Base-by-base conservation (phyloP, 176 grass and related monocot species). In the Musa acuminata region DNA sequence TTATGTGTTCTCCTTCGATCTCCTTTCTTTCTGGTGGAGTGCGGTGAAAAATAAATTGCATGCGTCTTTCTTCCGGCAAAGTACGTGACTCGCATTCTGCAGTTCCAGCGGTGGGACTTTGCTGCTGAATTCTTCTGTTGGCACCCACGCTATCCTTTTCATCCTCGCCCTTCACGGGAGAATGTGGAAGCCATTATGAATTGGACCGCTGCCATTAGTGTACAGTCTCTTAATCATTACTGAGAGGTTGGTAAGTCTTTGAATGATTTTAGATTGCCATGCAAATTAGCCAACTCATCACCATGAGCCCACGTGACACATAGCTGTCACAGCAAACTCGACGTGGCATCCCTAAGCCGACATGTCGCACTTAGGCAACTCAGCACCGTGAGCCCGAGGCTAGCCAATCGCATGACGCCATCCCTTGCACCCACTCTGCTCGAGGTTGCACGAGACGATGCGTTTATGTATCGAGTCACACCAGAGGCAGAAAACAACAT, bases 101-200 rank as follows among this genome's bases (percentile, higher is more conserved):
- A 20, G 17, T 29, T 69, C 19, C 8, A 51, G 10, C 20, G 29
- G 29, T 50, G 16, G 43, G 67, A 70, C 43, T 51, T 43, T 21
- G 67, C 16, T 70, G 35, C 21, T 70, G 17, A 64, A 64, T 27
- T 64, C 62, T 43, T n/a, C 11, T 50, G 1, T 70, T 70, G 67
- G 67, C 67, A 49, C 35, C 67, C 67, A 70, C 67, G 35, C 67
- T n/a, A n/a, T 70, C 27, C 67, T 51, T 69, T 69, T 50, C 67
- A 69, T 69, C 67, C 13, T 16, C 29, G 35, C 12, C 66, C 67
- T 51, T 70, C 48, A 70, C 67, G 29, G 43, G 48, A 1, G 35
- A 49, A 19, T 70, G 43, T 70, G 43, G n/a, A 8, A 70, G 9
- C 43, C 67, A 70, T 19, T 50, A 70, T 10, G 67, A 70, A 20